Evolutionary conservation across 139 green algal species (phyloP).

Genomic region (Ulvella scutata): DNA sequence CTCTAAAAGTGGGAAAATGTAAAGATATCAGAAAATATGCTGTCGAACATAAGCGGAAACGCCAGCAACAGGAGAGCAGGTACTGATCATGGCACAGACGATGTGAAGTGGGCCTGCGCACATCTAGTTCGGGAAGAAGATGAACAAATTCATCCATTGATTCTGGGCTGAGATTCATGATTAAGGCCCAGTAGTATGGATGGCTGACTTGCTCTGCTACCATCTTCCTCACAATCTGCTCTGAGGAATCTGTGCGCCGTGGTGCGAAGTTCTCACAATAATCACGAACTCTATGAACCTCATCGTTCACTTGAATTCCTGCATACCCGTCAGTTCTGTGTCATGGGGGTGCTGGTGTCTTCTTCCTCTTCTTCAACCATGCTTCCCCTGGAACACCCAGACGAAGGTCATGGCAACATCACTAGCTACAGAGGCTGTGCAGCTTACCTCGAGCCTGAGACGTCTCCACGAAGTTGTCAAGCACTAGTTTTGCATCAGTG

Average conservation of each 20-base stretch:
- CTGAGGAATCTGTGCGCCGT: background rate
- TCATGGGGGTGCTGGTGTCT: no score
- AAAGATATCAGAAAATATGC: no score
- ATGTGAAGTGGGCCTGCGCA: no score
- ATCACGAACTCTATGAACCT: background rate
- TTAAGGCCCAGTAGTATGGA: background rate
- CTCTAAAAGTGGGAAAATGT: no score
- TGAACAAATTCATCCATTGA: background rate
- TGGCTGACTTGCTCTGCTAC: background rate
- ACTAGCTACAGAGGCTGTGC: no score
- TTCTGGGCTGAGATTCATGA: background rate
- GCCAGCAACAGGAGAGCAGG: no score
- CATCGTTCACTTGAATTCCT: background rate
- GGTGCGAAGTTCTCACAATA: background rate
- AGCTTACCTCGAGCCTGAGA: background rate
- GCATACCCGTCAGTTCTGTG: no score
- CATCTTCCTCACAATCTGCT: background rate
- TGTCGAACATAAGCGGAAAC: no score
- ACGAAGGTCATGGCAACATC: no score
- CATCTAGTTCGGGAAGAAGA: constrained; percentile 1
- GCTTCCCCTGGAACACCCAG: no score
- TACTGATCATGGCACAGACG: no score
- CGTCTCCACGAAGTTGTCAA: background rate
- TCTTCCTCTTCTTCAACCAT: no score
- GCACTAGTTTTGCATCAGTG: background rate